phyloP scores from a whole-genome alignment of 2,329 filamentous ascomycete genomes.

The Trichoderma lentiforme region DNA sequence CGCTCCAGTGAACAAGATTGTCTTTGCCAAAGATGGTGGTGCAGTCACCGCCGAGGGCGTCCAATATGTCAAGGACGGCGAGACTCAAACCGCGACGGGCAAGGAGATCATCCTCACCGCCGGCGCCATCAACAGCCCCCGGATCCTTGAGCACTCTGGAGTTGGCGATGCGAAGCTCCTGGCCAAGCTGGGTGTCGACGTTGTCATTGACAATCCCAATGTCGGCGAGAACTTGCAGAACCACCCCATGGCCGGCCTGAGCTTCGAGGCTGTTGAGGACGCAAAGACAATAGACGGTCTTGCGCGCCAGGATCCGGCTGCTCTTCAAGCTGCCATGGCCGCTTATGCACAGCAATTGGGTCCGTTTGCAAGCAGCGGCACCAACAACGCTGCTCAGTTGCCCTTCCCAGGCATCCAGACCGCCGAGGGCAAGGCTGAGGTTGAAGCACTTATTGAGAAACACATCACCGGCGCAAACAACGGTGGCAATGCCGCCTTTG shows the following conservation, averaged over 20 bases:
- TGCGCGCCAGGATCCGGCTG: conserved; percentile 29
- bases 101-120: conserved; percentile 43
- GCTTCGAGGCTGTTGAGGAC: conserved; percentile 16
- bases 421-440: background rate
- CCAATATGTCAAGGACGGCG: conserved; percentile 19
- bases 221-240: conserved; percentile 41
- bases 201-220: conserved; percentile 34
- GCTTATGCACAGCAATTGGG: conserved; percentile 28
- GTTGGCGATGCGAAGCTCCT: conserved; percentile 37
- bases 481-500: background rate
- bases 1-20: conserved; percentile 33
- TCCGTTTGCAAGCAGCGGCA: conserved; percentile 14
- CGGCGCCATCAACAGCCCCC: conserved; percentile 41
- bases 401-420: conserved; percentile 1
- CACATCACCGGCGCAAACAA: background rate
- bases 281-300: conserved; percentile 31
- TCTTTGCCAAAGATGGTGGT: conserved; percentile 22
- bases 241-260: conserved; percentile 27
- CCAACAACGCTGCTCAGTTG: conserved; percentile 4
- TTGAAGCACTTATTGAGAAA: conserved; percentile 8
- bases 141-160: conserved; percentile 43
- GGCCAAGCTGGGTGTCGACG: conserved; percentile 30
- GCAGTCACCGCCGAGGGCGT: conserved; percentile 23
- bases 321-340: conserved; percentile 30
- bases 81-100: conserved; percentile 23